Percentiles rank a stretch among this genome's conserved stretches.
Evolutionary conservation across 1,284 basidiomycete species (phyloP).

Genomic region (Rhodotorula sp.): DNA sequence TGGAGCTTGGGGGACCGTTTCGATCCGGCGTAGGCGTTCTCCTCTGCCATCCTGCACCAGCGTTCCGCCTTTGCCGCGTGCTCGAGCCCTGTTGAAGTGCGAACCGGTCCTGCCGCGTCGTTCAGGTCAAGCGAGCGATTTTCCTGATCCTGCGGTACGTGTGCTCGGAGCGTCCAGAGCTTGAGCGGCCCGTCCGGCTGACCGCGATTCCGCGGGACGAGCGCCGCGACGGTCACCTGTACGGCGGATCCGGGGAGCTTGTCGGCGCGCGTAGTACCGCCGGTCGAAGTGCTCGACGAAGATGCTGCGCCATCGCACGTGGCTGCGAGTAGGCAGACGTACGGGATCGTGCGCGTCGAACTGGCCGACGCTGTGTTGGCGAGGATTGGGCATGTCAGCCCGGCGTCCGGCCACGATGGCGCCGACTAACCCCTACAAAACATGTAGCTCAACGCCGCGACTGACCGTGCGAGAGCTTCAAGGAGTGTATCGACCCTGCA

Average conservation of each 20-base stretch:
- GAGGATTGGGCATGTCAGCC: not conserved
- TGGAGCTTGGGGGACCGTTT: constrained; percentile 27
- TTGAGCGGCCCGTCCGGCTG: not conserved
- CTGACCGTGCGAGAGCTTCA: constrained; percentile 9
- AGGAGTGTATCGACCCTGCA: constrained; percentile 3
- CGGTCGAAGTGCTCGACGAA: not conserved
- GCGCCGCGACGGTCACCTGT: constrained; percentile 1
- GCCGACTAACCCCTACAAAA: too few species aligned
- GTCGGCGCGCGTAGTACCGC: not conserved
- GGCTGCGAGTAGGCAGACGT: constrained; percentile 19
- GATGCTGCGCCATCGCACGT: not conserved
- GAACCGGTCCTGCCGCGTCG: not conserved
- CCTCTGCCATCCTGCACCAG: constrained; percentile 11
- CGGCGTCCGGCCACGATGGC: too few species aligned
- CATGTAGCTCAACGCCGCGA: not conserved
- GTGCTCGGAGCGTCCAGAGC: constrained; percentile 3
- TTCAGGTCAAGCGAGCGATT: not conserved
- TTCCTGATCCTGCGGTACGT: not conserved
- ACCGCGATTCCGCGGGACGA: constrained; percentile 6
- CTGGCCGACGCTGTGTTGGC: constrained; percentile 6
- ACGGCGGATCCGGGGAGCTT: not conserved
- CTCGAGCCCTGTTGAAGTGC: not conserved
- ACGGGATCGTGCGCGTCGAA: constrained; percentile 20
- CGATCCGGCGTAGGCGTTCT: constrained; percentile 15
- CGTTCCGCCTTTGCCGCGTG: not conserved